These are phyloP conservation scores for Onygenales sp. DNA, from an alignment of 2,329 filamentous ascomycete genomes.

Conservation along the genomic window DNA sequence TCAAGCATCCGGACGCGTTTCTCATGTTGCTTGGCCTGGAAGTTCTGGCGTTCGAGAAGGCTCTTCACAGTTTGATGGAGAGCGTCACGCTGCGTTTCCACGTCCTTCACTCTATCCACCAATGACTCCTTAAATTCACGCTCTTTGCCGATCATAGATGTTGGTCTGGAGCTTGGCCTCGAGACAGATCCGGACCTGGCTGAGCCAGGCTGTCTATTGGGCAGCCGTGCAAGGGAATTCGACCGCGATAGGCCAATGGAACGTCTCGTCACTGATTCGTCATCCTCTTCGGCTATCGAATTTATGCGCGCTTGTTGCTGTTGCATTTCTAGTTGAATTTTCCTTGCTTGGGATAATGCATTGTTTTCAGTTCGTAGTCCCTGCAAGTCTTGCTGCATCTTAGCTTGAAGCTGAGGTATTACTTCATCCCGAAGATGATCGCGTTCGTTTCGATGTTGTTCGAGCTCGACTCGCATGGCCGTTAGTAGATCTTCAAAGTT, in stretches of 20 bases:
- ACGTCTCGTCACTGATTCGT: conserved; percentile 28
- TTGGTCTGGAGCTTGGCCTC: conserved; percentile 37
- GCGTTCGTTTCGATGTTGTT: conserved; percentile 74
- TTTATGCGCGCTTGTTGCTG: conserved; percentile 43
- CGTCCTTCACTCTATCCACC: conserved; percentile 76
- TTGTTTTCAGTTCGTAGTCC: conserved; percentile 46
- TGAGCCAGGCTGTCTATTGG: conserved; percentile 30
- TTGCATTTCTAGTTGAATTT: conserved; percentile 39
- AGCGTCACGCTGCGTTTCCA: conserved; percentile 87
- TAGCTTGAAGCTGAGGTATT: conserved; percentile 66
- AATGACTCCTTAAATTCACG: conserved; percentile 58
- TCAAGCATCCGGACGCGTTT: conserved; percentile 73
- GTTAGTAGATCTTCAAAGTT: conserved; percentile 89
- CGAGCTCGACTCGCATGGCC: conserved; percentile 72
- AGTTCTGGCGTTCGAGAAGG: conserved; percentile 74
- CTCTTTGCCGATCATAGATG: conserved; percentile 42
- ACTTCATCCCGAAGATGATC: conserved; percentile 77
- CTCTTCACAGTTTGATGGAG: conserved; percentile 79
- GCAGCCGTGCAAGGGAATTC: conserved; percentile 55
- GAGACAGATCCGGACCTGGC: conserved; percentile 44
- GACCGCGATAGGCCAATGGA: conserved; percentile 51
- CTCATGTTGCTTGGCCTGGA: conserved; percentile 71
- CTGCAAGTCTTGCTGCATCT: conserved; percentile 78
- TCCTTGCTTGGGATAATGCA: conserved; percentile 30
- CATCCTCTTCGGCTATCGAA: conserved; percentile 52